Evolutionary conservation across 2,329 filamentous ascomycete species (phyloP).

Genomic region (Sclerotinia borealis): DNA sequence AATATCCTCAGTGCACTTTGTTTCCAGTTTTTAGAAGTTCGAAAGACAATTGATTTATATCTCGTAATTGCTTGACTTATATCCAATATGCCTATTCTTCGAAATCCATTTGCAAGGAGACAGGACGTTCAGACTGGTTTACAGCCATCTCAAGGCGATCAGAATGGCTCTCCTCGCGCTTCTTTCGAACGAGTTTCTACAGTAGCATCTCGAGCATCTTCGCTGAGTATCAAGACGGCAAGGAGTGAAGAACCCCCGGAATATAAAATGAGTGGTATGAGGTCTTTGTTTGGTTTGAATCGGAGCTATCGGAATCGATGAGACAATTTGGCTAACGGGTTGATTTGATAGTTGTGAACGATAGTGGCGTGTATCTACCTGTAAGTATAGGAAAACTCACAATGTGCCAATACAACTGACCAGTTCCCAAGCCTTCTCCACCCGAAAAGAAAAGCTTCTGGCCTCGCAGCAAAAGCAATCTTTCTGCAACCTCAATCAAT

Average conservation of each 20-base stretch:
- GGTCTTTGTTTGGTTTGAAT: neutral
- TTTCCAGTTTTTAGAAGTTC: neutral
- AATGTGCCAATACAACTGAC: constrained; percentile 25
- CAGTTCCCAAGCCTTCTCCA: constrained; percentile 65
- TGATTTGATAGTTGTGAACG: constrained; percentile 73
- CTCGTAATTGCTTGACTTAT: neutral
- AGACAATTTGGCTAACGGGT: constrained; percentile 13
- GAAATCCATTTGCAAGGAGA: constrained; percentile 64
- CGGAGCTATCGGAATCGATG: neutral
- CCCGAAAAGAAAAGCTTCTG: constrained; percentile 79
- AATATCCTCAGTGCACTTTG: neutral
- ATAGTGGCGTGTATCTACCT: constrained; percentile 89
- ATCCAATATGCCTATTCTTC: constrained; percentile 27
- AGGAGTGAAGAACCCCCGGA: constrained; percentile 60
- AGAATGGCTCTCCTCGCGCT: constrained; percentile 40
- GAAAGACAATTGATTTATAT: constrained; percentile 8
- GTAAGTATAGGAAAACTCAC: constrained; percentile 45
- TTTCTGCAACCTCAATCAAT: constrained; percentile 49
- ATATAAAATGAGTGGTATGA: constrained; percentile 74
- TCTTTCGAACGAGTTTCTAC: constrained; percentile 59
- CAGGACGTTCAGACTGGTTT: constrained; percentile 34
- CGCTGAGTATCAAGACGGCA: constrained; percentile 55
- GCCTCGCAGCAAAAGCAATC: constrained; percentile 45
- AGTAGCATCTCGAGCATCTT: constrained; percentile 54
- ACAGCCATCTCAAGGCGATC: constrained; percentile 43